phyloP scores from a whole-genome alignment of 192 early-diverging fungal genomes.

The Linnemannia exigua region DNA sequence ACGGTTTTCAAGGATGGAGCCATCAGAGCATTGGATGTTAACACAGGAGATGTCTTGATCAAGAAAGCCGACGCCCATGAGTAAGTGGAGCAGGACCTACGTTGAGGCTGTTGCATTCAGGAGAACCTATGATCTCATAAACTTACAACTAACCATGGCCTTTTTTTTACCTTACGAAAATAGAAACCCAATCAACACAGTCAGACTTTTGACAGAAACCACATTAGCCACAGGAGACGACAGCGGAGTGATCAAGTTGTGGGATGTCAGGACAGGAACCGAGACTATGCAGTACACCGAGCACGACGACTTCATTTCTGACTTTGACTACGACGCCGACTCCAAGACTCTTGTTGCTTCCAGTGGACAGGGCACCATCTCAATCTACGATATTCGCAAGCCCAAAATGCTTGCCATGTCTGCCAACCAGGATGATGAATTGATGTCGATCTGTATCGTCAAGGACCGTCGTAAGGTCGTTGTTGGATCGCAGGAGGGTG shows the following conservation, averaged over 20 bases:
- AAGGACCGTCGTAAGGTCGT: slow-evolving; percentile 87
- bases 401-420: slow-evolving; percentile 87
- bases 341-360: slow-evolving; percentile 84
- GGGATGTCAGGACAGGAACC: slow-evolving; percentile 89
- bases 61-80: slow-evolving; percentile 88
- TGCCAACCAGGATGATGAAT: slow-evolving; percentile 96
- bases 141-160: not conserved
- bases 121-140: not conserved
- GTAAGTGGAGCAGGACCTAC: slow-evolving; percentile 59
- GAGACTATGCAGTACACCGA: slow-evolving; percentile 84
- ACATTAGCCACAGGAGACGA: slow-evolving; percentile 96
- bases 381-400: slow-evolving; percentile 93
- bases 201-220: slow-evolving; percentile 79
- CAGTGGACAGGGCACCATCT: slow-evolving; percentile 93
- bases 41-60: slow-evolving; percentile 78
- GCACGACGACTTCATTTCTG: slow-evolving; percentile 94
- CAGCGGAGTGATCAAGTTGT: slow-evolving; percentile 90
- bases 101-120: not conserved
- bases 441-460: slow-evolving; percentile 85
- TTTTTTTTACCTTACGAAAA: not conserved
- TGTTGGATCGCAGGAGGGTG: slow-evolving; percentile 93
- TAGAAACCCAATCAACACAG: slow-evolving; percentile 84
- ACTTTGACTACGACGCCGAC: slow-evolving; percentile 78
- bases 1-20: slow-evolving; percentile 90
- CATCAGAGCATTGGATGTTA: slow-evolving; percentile 82